Percentiles rank a stretch among this genome's conserved stretches.
Evolutionary conservation across 2,329 filamentous ascomycete genomes (phyloP).

Genomic region (Akanthomyces lecanii): DNA sequence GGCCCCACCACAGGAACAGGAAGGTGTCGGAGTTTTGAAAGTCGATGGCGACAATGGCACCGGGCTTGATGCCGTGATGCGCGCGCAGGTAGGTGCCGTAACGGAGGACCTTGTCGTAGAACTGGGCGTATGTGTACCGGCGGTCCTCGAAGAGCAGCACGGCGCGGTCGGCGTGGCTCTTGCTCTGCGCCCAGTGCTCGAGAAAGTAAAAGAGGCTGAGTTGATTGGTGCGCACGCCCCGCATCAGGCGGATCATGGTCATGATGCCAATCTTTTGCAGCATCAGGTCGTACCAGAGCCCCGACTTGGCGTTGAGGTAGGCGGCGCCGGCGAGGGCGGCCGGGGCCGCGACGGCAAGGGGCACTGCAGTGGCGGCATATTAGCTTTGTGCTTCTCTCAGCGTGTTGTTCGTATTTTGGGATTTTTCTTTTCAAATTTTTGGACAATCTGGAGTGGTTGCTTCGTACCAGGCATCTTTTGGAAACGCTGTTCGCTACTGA

Average conservation of each 20-base stretch:
- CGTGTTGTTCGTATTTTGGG: too few relatives aligned
- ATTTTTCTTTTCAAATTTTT: too few relatives aligned
- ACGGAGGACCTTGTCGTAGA: constrained; percentile 65
- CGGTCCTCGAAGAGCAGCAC: constrained; percentile 67
- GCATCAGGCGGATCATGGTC: constrained; percentile 38
- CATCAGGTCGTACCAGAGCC: constrained; percentile 60
- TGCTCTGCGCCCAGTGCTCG: constrained; percentile 58
- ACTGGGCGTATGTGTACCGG: constrained; percentile 69
- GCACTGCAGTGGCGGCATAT: constrained; percentile 36
- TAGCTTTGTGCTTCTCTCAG: not conserved
- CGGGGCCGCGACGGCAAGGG: constrained; percentile 52
- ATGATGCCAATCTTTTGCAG: constrained; percentile 54
- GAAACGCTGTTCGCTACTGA: too few relatives aligned
- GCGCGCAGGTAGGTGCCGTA: constrained; percentile 73
- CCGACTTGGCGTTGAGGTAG: constrained; percentile 71
- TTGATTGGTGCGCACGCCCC: constrained; percentile 53
- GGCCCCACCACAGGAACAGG: constrained; percentile 67
- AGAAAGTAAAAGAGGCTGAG: constrained; percentile 72
- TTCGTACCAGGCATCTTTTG: too few relatives aligned
- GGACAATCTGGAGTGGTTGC: too few relatives aligned
- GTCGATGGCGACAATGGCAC: constrained; percentile 75
- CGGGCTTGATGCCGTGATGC: constrained; percentile 57
- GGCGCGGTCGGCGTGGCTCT: constrained; percentile 46
- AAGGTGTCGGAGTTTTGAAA: constrained; percentile 79
- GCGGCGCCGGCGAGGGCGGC: constrained; percentile 64